Evolutionary conservation across 192 early-diverging fungal genomes (phyloP), one percentile per base, ranked within the genome.

Genomic region (Backusella mclennaniae): DNA sequence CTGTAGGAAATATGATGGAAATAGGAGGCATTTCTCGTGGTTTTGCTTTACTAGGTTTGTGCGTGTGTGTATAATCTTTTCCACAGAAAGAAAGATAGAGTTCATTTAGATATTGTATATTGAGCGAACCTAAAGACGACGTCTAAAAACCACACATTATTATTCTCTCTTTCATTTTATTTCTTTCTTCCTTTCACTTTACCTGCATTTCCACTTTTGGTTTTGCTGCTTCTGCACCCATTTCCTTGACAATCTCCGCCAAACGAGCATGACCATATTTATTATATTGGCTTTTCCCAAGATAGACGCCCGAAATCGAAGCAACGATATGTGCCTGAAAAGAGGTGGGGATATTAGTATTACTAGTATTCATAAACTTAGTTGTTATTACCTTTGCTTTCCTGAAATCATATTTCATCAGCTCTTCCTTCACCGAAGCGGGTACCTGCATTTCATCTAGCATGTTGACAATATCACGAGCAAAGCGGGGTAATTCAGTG

Each of bases 401-500:
- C 6, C 79, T 74, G 70, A 88, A 85, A 38, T 92, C 86, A 53
- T 88, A 79, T 4, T 71, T 49, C 15, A 53, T 35, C 5, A 92
- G 7, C 15, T 84, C 83, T 6, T 76, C 59, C 1, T 84, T 79
- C 0, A 89, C 84, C 17, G 84, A 83, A 6, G 69, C 67, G 0
- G 91, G 91, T 7, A 88, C 84, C 6, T 79, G 77, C 77, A 92
- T 84, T 15, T 85, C 76, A 23, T 77, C 77, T 42, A 92, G 49
- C 17, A 84, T 85, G 8, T 84, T 77, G 14, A 73, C 41, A 26
- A 92, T 68, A 17, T 81, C 74, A 7, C 42, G n/a, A 4, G 87
- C 84, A 82, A 92, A 92, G 6, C 73, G 71, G 0, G 84, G 84
- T 0, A 83, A 35, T 1, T 76, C 44, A 3, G 42, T 49, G 1